phyloP scores from a whole-genome alignment of 805 yeast genomes.

The Wickerhamomyces bovis region DNA sequence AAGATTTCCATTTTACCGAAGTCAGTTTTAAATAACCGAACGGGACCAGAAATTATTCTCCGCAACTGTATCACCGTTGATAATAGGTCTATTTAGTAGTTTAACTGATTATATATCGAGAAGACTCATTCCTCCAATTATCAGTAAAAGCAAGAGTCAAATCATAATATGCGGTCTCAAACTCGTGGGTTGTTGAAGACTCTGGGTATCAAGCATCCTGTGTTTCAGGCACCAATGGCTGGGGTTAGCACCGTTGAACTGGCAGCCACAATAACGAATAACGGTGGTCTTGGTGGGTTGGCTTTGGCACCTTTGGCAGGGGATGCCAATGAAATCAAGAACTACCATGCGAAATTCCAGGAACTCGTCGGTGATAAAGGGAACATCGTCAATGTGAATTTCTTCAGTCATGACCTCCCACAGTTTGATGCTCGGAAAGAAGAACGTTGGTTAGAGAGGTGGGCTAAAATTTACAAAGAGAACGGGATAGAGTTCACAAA shows the following conservation, averaged over 20 bases:
- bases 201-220: constrained; percentile 34
- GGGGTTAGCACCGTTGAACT: constrained; percentile 42
- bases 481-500: neutral
- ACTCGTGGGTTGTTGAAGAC: constrained; percentile 8
- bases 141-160: too few species aligned
- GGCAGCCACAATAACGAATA: constrained; percentile 35
- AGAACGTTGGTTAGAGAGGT: constrained; percentile 19
- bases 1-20: too few species aligned
- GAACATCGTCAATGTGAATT: constrained; percentile 36
- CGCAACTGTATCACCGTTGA: too few species aligned
- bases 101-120: too few species aligned
- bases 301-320: constrained; percentile 19
- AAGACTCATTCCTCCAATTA: too few species aligned
- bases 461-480: constrained; percentile 5
- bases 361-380: constrained; percentile 4
- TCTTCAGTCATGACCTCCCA: constrained; percentile 37
- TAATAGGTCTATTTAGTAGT: too few species aligned
- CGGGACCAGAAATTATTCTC: too few species aligned
- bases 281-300: constrained; percentile 49
- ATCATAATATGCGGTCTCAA: constrained; percentile 16
- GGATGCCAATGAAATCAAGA: constrained; percentile 8
- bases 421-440: constrained; percentile 11
- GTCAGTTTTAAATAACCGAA: too few species aligned
- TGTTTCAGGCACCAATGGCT: constrained; percentile 59
- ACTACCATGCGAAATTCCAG: constrained; percentile 10